phyloP scores from a whole-genome alignment of 345 rosid species.

The Rubroshorea leprosula region DNA sequence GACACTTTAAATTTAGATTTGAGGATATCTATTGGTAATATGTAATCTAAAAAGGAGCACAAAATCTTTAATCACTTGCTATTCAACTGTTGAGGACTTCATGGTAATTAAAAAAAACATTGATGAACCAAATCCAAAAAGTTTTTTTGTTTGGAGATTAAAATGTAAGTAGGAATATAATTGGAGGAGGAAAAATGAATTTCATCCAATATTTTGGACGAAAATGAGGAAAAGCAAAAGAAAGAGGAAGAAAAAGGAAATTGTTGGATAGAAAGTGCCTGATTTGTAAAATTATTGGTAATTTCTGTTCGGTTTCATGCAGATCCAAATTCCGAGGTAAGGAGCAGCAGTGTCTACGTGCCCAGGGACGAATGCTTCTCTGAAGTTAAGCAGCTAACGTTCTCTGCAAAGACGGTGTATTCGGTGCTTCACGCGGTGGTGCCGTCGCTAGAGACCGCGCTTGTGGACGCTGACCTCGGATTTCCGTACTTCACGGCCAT shows the following conservation, averaged over 20 bases:
- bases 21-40: too few species aligned
- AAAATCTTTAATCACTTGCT: too few species aligned
- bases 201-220: not conserved
- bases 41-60: too few species aligned
- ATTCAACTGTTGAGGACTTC: too few species aligned
- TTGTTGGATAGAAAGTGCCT: not conserved
- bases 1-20: too few species aligned
- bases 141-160: too few species aligned
- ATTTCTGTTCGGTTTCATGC: not conserved
- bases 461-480: slow-evolving; percentile 35
- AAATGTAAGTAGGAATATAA: not conserved
- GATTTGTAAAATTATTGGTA: not conserved
- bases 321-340: slow-evolving; percentile 53
- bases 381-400: slow-evolving; percentile 36
- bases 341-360: slow-evolving; percentile 38
- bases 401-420: slow-evolving; percentile 54
- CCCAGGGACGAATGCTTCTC: slow-evolving; percentile 81
- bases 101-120: not conserved
- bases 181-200: not conserved
- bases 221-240: not conserved
- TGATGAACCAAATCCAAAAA: not conserved
- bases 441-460: slow-evolving; percentile 40
- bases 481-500: slow-evolving; percentile 67
- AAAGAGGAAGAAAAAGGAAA: not conserved
- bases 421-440: slow-evolving; percentile 45